Evolutionary conservation across 345 rosid species (phyloP).

Genomic region (Lepidium sativum): DNA sequence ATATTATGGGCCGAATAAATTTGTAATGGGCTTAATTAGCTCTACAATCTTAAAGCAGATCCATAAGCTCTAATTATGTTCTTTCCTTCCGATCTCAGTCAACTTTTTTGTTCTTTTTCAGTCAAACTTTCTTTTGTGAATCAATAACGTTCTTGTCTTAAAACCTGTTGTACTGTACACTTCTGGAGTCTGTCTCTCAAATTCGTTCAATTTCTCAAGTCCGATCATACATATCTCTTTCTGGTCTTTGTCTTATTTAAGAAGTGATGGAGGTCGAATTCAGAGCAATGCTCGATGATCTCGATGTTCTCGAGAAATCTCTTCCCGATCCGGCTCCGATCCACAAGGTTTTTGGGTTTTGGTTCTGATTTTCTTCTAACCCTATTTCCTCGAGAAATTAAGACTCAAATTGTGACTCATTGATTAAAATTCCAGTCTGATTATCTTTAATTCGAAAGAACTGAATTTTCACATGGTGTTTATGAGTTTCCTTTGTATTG

Average conservation of each 20-base stretch:
- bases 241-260: background rate
- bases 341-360: conserved; percentile 40
- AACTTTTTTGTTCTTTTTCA: background rate
- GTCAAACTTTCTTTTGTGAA: background rate
- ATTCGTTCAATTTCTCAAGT: background rate
- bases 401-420: background rate
- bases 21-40: background rate
- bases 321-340: conserved; percentile 53
- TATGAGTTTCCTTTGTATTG: background rate
- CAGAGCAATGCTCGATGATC: conserved; percentile 52
- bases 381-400: background rate
- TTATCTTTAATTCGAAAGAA: background rate
- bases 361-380: background rate
- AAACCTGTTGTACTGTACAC: background rate
- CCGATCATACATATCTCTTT: no score
- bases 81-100: background rate
- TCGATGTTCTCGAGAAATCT: conserved; percentile 46
- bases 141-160: no score
- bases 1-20: background rate
- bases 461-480: background rate
- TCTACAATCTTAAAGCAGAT: no score
- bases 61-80: background rate
- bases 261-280: conserved; percentile 61
- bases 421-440: background rate
- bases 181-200: background rate